Conservation (phyloP, 805 yeast species). For the Metschnikowia shivogae region DNA sequence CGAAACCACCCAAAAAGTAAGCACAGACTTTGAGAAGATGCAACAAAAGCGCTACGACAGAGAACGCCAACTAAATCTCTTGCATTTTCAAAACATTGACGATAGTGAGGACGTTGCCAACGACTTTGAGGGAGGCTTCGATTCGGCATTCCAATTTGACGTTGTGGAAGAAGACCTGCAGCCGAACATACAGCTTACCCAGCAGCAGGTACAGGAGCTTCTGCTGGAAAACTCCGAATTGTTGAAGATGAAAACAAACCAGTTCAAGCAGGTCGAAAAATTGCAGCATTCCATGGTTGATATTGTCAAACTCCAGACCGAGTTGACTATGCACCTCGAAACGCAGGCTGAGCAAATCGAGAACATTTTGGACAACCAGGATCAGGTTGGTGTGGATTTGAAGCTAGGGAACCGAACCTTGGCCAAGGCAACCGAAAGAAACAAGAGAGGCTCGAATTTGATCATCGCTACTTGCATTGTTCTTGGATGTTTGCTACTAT, state of each 20-base stretch:
- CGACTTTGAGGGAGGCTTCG: conserved; percentile 10
- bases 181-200: conserved; percentile 24
- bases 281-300: conserved; percentile 65
- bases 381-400: conserved; percentile 61
- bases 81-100: conserved; percentile 40
- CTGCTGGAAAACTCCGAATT: conserved; percentile 57
- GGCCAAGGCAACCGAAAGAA: conserved; percentile 61
- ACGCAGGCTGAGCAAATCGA: conserved; percentile 69
- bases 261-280: conserved; percentile 54
- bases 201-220: conserved; percentile 55
- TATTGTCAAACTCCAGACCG: conserved; percentile 70
- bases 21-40: conserved; percentile 44
- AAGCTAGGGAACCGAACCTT: conserved; percentile 67
- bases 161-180: conserved; percentile 6
- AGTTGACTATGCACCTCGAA: conserved; percentile 66
- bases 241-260: conserved; percentile 53
- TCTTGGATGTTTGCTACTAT: conserved; percentile 53
- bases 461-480: conserved; percentile 52
- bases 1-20: conserved; percentile 38
- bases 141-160: conserved; percentile 13
- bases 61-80: conserved; percentile 29
- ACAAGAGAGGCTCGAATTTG: conserved; percentile 54
- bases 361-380: conserved; percentile 60
- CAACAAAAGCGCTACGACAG: conserved; percentile 47
- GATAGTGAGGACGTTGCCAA: conserved; percentile 25